Evolutionary conservation across 108 stramenopile genomes (phyloP).

Genomic region (Mayamaea pseudoterrestris): DNA sequence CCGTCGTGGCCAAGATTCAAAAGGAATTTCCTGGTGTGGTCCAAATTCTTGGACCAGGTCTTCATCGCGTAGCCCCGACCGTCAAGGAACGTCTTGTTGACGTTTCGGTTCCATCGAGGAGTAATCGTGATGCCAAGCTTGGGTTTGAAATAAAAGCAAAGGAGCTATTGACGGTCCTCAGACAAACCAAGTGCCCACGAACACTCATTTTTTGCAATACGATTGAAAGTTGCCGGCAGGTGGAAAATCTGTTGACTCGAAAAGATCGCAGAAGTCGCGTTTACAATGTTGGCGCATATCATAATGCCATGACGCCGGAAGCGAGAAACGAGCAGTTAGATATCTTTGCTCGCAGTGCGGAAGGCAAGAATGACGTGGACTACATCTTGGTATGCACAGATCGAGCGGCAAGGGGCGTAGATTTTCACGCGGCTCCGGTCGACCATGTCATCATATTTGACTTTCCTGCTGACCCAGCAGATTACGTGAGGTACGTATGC

Average conservation of each 20-base stretch:
- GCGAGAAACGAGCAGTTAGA: conserved; percentile 40
- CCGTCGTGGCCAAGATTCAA: conserved; percentile 52
- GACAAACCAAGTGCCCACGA: conserved; percentile 50
- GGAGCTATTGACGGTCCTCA: conserved; percentile 65
- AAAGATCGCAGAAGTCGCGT: conserved; percentile 53
- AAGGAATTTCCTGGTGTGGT: conserved; percentile 64
- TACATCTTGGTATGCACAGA: conserved; percentile 90
- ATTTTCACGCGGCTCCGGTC: conserved; percentile 76
- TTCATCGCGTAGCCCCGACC: conserved; percentile 72
- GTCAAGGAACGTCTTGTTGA: conserved; percentile 75
- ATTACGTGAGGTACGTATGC: too few relatives aligned
- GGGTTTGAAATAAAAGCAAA: conserved; percentile 80
- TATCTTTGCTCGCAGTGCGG: conserved; percentile 34
- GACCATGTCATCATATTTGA: conserved; percentile 92
- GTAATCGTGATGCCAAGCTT: conserved; percentile 42
- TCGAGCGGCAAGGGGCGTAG: conserved; percentile 90
- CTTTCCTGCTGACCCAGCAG: conserved; percentile 89
- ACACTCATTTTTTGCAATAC: conserved; percentile 96
- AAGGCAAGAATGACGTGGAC: conserved; percentile 36
- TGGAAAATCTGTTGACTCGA: conserved; percentile 83
- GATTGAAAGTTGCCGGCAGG: conserved; percentile 80
- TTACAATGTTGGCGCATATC: conserved; percentile 58
- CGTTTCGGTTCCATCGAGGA: conserved; percentile 61
- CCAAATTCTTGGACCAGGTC: conserved; percentile 74
- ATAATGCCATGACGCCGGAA: conserved; percentile 78